Base-by-base conservation (phyloP, 2,329 filamentous ascomycete genomes). In the Calycina marina region DNA sequence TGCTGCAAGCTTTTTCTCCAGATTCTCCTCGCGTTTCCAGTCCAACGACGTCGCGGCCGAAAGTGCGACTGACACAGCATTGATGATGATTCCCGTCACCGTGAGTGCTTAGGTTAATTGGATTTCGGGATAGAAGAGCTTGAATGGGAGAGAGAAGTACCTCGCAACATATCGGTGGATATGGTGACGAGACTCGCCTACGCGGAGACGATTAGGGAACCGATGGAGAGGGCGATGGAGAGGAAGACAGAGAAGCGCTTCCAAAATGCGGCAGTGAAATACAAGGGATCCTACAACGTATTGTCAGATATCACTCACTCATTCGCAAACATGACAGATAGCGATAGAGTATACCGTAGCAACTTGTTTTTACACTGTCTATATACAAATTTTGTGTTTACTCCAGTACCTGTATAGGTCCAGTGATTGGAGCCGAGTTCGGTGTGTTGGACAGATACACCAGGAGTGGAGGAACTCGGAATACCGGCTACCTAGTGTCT, bases 1-100 rank as follows among this genome's bases (percentile, higher is more conserved):
- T 29, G 35, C 32, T 4, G 44, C 44, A 35, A 49, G 48, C 2
- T 37, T 30, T 8, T 34, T 28, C 18, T 49, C 44, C 29, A 40
- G 35, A 10, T 39, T 45, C 4, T 31, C 25, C 18, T 46, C 17
- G 4, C 26, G 39, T 26, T 43, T 40, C 45, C 45, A 49, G 28
- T 49, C 46, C 11, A 49, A 28, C 22, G 40, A 43, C 1, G 46
- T 49, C 10, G 47, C 37, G 0, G 46, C 45, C 0, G 45, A 42
- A 0, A 49, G 32, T 2, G 38, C 25, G 2, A 49, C 35, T 0
- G 42, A 44, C 14, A 47, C 12, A 9, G 30, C 35, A 25, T 49
- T 49, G 14, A 49, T 35, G 2, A 46, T 28, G 9, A 49, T 42
- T 2, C 39, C 33, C 5, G 45, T 28, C 8, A 49, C 35, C 16